Evolutionary conservation across 306 rosid species (phyloP).

Genomic region (Castanopsis chinensis): DNA sequence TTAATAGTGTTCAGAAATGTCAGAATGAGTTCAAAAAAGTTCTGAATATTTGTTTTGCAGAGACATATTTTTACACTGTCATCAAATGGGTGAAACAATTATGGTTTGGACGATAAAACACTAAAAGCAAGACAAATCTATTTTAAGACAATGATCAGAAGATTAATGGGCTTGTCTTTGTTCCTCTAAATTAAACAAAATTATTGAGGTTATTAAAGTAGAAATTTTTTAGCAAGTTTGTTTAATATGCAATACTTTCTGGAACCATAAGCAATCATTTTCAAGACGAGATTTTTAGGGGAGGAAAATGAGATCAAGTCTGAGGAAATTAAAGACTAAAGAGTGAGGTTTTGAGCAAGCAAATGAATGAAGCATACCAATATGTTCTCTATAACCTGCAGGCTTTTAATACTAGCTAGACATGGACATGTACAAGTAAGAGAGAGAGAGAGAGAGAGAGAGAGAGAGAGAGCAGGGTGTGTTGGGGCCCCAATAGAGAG

Average conservation of each 20-base stretch:
- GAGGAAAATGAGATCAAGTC: background rate
- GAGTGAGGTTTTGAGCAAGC: conserved; percentile 25
- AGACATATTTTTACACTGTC: no score
- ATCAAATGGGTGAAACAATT: background rate
- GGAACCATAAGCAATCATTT: conserved; percentile 30
- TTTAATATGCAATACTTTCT: background rate
- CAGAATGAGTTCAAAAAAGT: background rate
- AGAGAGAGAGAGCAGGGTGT: conserved; percentile 25
- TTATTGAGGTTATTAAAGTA: background rate
- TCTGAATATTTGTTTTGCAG: background rate
- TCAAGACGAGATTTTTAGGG: background rate
- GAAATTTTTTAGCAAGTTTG: background rate
- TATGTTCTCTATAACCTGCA: conserved; percentile 19
- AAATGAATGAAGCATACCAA: conserved; percentile 2
- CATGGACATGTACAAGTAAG: conserved; percentile 6
- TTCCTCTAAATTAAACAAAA: background rate
- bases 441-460: conserved; percentile 7
- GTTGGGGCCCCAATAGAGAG: conserved; percentile 25
- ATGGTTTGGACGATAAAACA: background rate
- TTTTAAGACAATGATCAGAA: background rate
- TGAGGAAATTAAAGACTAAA: background rate
- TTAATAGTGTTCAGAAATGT: background rate
- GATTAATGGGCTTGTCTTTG: background rate
- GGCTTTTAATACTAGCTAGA: conserved; percentile 21
- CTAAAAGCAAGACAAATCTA: background rate